Evolutionary conservation across 495 filamentous ascomycete species (phyloP).

Genomic region (Lophiostoma macrostomum): DNA sequence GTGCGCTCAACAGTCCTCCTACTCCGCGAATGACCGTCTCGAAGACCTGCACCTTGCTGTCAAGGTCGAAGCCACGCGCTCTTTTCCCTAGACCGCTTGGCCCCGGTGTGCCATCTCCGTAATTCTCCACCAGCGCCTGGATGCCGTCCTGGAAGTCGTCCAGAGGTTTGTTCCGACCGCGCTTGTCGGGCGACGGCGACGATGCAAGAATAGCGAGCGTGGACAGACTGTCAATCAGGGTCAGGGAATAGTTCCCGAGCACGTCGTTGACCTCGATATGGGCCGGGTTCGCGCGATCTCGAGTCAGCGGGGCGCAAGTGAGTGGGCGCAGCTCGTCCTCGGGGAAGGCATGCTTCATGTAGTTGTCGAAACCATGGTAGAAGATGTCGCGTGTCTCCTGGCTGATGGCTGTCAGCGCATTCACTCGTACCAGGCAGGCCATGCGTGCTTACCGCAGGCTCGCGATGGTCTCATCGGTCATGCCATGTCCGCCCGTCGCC

Average conservation of each 20-base stretch:
- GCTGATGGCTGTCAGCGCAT: slow-evolving; percentile 43
- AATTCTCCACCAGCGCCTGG: slow-evolving; percentile 72
- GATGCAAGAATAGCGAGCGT: slow-evolving; percentile 90
- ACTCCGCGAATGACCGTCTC: slow-evolving; percentile 94
- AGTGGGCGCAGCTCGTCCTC: slow-evolving; percentile 94
- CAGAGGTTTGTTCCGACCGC: slow-evolving; percentile 59
- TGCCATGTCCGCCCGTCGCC: slow-evolving; percentile 33
- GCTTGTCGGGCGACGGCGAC: slow-evolving; percentile 39
- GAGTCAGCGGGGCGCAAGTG: slow-evolving; percentile 76
- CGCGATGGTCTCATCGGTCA: slow-evolving; percentile 39
- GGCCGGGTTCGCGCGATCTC: slow-evolving; percentile 73
- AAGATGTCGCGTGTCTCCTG: slow-evolving; percentile 88
- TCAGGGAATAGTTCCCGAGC: slow-evolving; percentile 93
- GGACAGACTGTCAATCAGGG: slow-evolving; percentile 89
- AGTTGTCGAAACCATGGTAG: slow-evolving; percentile 95
- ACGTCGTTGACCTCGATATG: slow-evolving; percentile 93
- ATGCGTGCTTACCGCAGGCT: slow-evolving; percentile 33
- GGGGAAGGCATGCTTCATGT: slow-evolving; percentile 89
- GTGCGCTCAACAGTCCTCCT: slow-evolving; percentile 86
- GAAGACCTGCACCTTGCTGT: slow-evolving; percentile 97
- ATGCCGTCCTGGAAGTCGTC: slow-evolving; percentile 78
- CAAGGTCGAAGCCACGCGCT: slow-evolving; percentile 85
- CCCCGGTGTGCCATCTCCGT: slow-evolving; percentile 76
- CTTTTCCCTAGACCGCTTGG: slow-evolving; percentile 67
- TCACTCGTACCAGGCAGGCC: too few species aligned